Evolutionary conservation across 306 rosid genomes (phyloP), one percentile per base, ranked within the genome.

Genomic region (Prunus kanzakura): DNA sequence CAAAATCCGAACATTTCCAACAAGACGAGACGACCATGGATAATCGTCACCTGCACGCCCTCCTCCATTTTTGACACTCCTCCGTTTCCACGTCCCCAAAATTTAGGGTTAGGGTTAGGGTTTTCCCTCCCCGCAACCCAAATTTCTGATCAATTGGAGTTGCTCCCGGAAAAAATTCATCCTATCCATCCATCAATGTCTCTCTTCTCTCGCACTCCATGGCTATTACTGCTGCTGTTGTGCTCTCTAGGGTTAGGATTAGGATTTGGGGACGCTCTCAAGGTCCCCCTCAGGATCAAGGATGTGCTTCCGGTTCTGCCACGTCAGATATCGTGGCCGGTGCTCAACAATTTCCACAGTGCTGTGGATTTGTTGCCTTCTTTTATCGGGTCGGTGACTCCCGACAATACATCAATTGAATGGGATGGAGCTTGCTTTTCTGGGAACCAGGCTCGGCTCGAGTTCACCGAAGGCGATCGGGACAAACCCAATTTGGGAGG

Each of bases 271-370:
- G 41, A 71, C 75, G 91, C 91, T 69, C 64, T 92, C 22, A 90
- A 86, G 82, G 82, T 92, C 1, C 97, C 98, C 45, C 86, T 95
- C 73, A 82, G 86, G 75, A 84, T 84, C 46, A 86, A 90, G 69
- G 98, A 95, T 69, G 88, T 90, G 75, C 93, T 92, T 77, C 97
- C 98, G 15, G 98, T 88, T 80, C 91, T 95, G 13, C 98, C 98
- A 0, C 91, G 64, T 23, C 86, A 86, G 67, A 84, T 95, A 11
- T 90, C 98, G 38, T 95, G 98, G 98, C 97, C 98, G 38, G 93
- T 95, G 49, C 96, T 95, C 47, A 90, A 95, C 78, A 95, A 79
- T 54, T 54, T 95, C 76, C 97, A 95, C 79, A 86, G 90, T 79
- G 96, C 98, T 43, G 97, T 85, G 72, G 98, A 95, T 82, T 89